These are phyloP conservation scores for Euphrasia confusa DNA, from an alignment of 257 asterid species.

Conservation along the genomic window DNA sequence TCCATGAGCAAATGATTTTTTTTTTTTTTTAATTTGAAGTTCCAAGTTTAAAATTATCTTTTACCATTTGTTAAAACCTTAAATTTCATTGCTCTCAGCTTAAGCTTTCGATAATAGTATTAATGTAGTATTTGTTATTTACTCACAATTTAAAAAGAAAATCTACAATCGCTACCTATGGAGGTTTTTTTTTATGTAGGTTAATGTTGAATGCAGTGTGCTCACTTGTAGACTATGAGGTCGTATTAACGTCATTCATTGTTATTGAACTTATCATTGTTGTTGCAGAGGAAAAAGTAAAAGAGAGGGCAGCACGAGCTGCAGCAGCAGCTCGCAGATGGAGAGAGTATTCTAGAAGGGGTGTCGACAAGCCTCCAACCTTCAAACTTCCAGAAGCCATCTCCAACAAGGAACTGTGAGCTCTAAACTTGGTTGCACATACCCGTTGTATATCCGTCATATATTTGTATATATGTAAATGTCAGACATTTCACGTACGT, in stretches of 20 bases:
- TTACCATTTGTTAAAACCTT: background rate
- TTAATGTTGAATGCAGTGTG: background rate
- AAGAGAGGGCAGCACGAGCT: conserved; percentile 71
- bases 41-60: background rate
- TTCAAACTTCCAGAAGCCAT: conserved; percentile 77
- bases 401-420: conserved; percentile 49
- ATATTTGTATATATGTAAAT: conserved; percentile 10
- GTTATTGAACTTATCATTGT: background rate
- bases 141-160: too few species aligned
- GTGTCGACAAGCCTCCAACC: conserved; percentile 79
- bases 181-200: too few species aligned
- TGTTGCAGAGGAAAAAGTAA: conserved; percentile 64
- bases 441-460: background rate
- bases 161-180: too few species aligned
- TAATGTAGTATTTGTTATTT: background rate
- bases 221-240: background rate
- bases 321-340: conserved; percentile 97
- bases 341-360: conserved; percentile 93
- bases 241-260: background rate
- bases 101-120: background rate
- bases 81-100: background rate
- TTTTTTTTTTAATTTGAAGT: background rate
- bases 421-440: conserved; percentile 3
- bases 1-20: background rate
- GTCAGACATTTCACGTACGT: background rate